Evolutionary conservation across 2,329 filamentous ascomycete species (phyloP).

Genomic region (Stenocarpella maydis): DNA sequence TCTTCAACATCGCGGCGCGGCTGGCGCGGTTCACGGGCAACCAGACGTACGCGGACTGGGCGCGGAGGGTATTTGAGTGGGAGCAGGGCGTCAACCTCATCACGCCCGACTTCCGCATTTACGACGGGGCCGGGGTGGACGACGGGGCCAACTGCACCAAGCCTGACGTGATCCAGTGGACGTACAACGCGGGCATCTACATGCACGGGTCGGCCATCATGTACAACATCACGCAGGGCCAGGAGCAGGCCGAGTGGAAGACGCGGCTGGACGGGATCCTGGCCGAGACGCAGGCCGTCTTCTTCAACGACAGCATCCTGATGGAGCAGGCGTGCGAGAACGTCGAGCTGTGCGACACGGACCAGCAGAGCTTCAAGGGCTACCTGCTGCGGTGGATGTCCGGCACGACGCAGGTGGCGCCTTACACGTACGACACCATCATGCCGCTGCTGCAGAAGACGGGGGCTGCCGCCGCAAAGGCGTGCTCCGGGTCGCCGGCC

Average conservation of each 20-base stretch:
- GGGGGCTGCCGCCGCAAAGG: conserved; percentile 59
- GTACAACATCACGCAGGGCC: conserved; percentile 66
- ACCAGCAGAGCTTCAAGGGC: conserved; percentile 80
- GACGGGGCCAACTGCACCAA: conserved; percentile 55
- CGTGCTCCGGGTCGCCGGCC: conserved; percentile 58
- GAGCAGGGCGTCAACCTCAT: conserved; percentile 64
- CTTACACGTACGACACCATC: conserved; percentile 59
- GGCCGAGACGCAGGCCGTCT: conserved; percentile 57
- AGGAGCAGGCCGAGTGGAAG: conserved; percentile 59
- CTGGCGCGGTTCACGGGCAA: conserved; percentile 83
- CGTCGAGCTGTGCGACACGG: conserved; percentile 68
- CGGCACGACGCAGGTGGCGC: conserved; percentile 61
- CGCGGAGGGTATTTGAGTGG: conserved; percentile 75
- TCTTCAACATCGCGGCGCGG: conserved; percentile 74
- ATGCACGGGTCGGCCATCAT: conserved; percentile 69
- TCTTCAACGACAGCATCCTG: conserved; percentile 65
- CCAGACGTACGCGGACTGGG: conserved; percentile 80
- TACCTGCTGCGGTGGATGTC: conserved; percentile 75
- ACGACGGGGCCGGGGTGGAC: conserved; percentile 60
- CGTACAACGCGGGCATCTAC: conserved; percentile 74
- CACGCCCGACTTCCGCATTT: conserved; percentile 61
- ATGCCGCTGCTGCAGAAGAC: conserved; percentile 59
- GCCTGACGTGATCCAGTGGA: conserved; percentile 69
- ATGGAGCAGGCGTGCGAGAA: conserved; percentile 74
- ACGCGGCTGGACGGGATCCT: conserved; percentile 67